Evolutionary conservation across 495 filamentous ascomycete genomes (phyloP), one percentile per base, ranked within the genome.

Genomic region (Aspergillus biplanus): DNA sequence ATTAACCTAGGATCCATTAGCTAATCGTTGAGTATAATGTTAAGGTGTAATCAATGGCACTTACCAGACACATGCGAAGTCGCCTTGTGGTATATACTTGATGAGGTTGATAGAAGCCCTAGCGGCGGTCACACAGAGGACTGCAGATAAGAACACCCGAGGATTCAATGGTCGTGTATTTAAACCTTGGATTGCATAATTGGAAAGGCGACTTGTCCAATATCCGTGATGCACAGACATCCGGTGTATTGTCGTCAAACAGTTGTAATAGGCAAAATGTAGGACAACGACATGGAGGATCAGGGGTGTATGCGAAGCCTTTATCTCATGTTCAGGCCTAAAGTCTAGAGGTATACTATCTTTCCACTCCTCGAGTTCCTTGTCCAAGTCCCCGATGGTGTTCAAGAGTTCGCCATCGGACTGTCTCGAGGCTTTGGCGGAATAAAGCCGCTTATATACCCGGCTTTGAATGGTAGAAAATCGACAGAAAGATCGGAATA

Each of bases 201-300:
- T 94, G 33, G 93, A 96, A 27, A 98, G 80, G 47, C 95, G 86
- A 68, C 90, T 97, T 7, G 93, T 97, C 95, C 95, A 99, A 78
- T 97, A 97, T 3, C 95, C 95, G 71, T 98, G 96, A 73, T 99
- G 95, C 55, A 97, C 88, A 5, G 92, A 96, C 95, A 98, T 98
- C 27, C 95, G 91, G 76, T 99, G 95, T 58, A 99, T 97, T 1
- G 95, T 99, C 13, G 93, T 97, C 59, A 99, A 81, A 68, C 92
- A 96, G 72, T 98, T 99, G 80, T 99, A 97, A 76, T 99, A 99
- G 35, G 92, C 87, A 71, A 98, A 97, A 70, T 98, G 95, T 46
- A 99, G 77, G 68, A 96, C 89, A 54, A 95, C 92, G 62, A 99
- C 85, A 63, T 97, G 96, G 3, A 99, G 81, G 37, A 99, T 89